phyloP scores from a whole-genome alignment of 495 filamentous ascomycete species.

The Massariosphaeria phaeospora region DNA sequence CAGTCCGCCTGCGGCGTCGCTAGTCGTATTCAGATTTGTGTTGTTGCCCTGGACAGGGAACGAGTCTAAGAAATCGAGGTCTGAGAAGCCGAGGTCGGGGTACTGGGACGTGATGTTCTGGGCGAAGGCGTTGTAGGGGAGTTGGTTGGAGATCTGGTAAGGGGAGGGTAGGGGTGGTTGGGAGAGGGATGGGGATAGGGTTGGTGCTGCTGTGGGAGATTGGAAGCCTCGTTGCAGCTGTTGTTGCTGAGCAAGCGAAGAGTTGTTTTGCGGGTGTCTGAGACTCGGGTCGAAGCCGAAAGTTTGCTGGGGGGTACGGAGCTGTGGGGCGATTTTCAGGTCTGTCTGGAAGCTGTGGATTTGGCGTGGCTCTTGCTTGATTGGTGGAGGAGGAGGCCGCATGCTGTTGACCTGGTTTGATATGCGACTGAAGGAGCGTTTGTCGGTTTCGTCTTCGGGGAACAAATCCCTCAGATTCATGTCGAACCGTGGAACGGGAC shows the following conservation, averaged over 20 bases:
- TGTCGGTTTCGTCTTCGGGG: constrained; percentile 38
- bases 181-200: constrained; percentile 1
- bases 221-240: background rate
- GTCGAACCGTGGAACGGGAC: constrained; percentile 55
- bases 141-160: constrained; percentile 23
- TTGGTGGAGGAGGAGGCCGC: constrained; percentile 37
- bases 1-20: constrained; percentile 24
- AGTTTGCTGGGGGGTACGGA: constrained; percentile 5
- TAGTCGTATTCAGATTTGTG: background rate
- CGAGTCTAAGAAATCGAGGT: constrained; percentile 36
- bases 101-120: constrained; percentile 25
- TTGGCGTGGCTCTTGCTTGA: constrained; percentile 26
- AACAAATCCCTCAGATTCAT: constrained; percentile 60
- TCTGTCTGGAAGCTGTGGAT: constrained; percentile 9
- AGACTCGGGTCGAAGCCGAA: constrained; percentile 34
- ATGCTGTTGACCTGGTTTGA: constrained; percentile 40
- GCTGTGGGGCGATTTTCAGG: constrained; percentile 18
- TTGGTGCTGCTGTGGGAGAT: background rate
- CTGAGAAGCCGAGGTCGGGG: constrained; percentile 39
- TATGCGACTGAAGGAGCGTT: constrained; percentile 26
- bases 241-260: constrained; percentile 11
- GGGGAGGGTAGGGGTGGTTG: constrained; percentile 13
- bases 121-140: constrained; percentile 24
- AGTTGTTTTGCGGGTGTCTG: background rate
- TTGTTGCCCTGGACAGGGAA: constrained; percentile 30